Conservation (phyloP, 345 rosid species). For the Populus alba region DNA sequence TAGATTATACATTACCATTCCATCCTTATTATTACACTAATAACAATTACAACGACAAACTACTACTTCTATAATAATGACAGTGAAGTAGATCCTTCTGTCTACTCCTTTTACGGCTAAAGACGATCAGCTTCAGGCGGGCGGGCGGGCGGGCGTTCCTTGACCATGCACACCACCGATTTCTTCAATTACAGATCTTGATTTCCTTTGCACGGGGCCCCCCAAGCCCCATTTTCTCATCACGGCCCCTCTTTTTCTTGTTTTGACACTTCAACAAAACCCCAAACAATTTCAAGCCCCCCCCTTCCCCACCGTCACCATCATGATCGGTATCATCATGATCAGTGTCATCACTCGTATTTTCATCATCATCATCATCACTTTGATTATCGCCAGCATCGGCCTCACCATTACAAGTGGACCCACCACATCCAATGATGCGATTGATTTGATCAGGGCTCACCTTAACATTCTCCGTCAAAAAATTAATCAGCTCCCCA, state of each 20-base stretch:
- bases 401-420: slow-evolving; percentile 13
- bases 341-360: background rate
- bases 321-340: background rate
- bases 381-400: background rate
- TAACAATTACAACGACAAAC: background rate
- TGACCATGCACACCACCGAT: background rate
- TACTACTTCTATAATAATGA: no score
- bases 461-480: slow-evolving; percentile 59
- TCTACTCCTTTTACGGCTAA: background rate
- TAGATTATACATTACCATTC: background rate
- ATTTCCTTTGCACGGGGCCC: slow-evolving; percentile 56
- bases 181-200: slow-evolving; percentile 63
- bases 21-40: background rate
- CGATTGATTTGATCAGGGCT: slow-evolving; percentile 63
- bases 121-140: background rate
- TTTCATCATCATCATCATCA: background rate
- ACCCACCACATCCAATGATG: slow-evolving; percentile 48
- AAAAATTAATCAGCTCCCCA: slow-evolving; percentile 63
- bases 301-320: slow-evolving; percentile 31
- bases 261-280: slow-evolving; percentile 59
- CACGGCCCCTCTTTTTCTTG: slow-evolving; percentile 64
- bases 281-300: slow-evolving; percentile 71
- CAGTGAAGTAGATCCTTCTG: background rate
- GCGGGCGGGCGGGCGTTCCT: background rate
- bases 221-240: slow-evolving; percentile 44